These are phyloP conservation scores for Stephanocyclus meneghinianus DNA, from an alignment of 352 stramenopile species.

Conservation along the genomic window DNA sequence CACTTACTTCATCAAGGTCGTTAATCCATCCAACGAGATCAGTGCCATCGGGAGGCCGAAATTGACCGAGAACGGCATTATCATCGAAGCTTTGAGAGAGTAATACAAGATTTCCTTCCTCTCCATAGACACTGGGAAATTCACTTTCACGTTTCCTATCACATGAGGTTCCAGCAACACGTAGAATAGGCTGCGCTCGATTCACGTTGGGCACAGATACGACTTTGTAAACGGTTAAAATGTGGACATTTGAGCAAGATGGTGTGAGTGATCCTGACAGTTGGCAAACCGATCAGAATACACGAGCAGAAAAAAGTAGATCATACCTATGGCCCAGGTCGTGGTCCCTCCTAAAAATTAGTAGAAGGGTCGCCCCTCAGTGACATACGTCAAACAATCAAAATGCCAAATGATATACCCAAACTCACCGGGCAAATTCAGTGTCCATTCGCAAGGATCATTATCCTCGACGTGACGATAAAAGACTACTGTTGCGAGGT, in stretches of 20 bases:
- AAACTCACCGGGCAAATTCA: slow-evolving; percentile 24
- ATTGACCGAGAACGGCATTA: slow-evolving; percentile 29
- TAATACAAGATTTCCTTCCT: slow-evolving; percentile 39
- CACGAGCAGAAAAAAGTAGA: background rate
- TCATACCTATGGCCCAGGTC: slow-evolving; percentile 34
- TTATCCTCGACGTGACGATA: slow-evolving; percentile 41
- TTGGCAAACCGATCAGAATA: background rate
- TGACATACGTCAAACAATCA: background rate
- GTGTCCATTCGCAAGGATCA: slow-evolving; percentile 42
- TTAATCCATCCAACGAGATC: slow-evolving; percentile 36
- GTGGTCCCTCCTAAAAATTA: slow-evolving; percentile 17
- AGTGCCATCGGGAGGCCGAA: slow-evolving; percentile 40
- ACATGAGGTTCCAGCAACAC: slow-evolving; percentile 32
- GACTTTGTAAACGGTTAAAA: background rate
- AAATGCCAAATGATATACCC: background rate
- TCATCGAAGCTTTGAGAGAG: slow-evolving; percentile 58
- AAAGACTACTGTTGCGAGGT: slow-evolving; percentile 52
- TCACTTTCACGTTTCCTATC: slow-evolving; percentile 31
- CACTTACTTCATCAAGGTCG: slow-evolving; percentile 43
- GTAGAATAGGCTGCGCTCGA: slow-evolving; percentile 33
- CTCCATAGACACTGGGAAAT: slow-evolving; percentile 46
- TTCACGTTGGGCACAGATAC: slow-evolving; percentile 44
- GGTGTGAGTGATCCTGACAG: background rate
- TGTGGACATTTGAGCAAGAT: background rate
- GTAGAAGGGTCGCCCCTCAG: background rate